Evolutionary conservation across 352 stramenopile genomes (phyloP).

Genomic region (Pythium phragmitis): DNA sequence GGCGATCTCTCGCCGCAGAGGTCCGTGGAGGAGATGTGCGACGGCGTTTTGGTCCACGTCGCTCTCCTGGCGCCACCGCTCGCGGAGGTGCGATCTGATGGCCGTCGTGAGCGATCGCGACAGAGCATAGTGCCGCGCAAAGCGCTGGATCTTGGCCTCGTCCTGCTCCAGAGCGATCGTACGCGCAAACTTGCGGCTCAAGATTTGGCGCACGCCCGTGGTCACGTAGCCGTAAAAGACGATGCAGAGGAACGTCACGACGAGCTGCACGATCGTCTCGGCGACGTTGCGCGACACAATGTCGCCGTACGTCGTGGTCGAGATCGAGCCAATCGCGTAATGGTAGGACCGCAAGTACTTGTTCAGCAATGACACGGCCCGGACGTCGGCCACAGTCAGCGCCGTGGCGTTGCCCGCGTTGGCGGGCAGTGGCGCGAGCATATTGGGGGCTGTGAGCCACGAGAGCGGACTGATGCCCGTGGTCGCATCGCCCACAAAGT

Average conservation of each 20-base stretch:
- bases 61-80: slow-evolving; percentile 24
- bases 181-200: slow-evolving; percentile 25
- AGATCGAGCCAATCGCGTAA: slow-evolving; percentile 34
- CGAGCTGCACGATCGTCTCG: slow-evolving; percentile 28
- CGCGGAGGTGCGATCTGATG: slow-evolving; percentile 22
- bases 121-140: slow-evolving; percentile 19
- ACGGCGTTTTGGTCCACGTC: slow-evolving; percentile 18
- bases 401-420: slow-evolving; percentile 10
- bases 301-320: slow-evolving; percentile 31
- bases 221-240: slow-evolving; percentile 37
- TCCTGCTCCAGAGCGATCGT: slow-evolving; percentile 27
- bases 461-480: slow-evolving; percentile 22
- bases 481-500: slow-evolving; percentile 19
- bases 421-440: slow-evolving; percentile 17
- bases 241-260: slow-evolving; percentile 29
- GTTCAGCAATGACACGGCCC: slow-evolving; percentile 27
- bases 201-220: slow-evolving; percentile 23
- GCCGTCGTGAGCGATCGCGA: slow-evolving; percentile 18
- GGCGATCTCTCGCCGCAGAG: slow-evolving; percentile 22
- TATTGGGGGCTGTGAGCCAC: slow-evolving; percentile 27
- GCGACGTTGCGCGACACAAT: slow-evolving; percentile 29
- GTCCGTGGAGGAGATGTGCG: slow-evolving; percentile 14
- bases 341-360: slow-evolving; percentile 36
- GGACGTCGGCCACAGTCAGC: slow-evolving; percentile 7
- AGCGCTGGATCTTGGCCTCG: slow-evolving; percentile 20